These are phyloP conservation scores for Dryadomyces quercivorus DNA, from an alignment of 2,329 filamentous ascomycete species.

Conservation along the genomic window DNA sequence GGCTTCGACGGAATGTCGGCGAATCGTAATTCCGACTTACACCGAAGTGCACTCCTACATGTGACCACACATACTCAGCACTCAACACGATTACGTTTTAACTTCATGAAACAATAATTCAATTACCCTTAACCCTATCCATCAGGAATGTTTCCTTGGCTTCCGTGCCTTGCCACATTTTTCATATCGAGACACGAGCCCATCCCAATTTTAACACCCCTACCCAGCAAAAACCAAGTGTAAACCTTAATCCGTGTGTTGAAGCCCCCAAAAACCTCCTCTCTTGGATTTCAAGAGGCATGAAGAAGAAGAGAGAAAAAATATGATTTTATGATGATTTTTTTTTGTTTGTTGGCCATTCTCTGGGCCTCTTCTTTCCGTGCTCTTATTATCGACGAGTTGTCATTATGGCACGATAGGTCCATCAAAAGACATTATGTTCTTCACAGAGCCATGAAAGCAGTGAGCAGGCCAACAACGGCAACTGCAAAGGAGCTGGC, in stretches of 20 bases:
- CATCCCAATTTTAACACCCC: background rate
- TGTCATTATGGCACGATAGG: background rate
- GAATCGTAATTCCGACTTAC: background rate
- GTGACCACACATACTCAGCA: background rate
- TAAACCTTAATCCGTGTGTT: background rate
- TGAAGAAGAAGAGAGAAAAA: background rate
- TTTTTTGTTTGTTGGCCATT: background rate
- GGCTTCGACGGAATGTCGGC: background rate
- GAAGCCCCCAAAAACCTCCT: background rate
- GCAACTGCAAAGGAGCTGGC: conserved; percentile 21
- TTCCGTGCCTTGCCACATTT: background rate
- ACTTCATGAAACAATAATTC: background rate
- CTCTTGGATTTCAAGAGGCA: background rate
- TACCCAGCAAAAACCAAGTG: background rate
- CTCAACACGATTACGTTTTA: background rate
- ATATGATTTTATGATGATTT: background rate
- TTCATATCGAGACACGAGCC: background rate
- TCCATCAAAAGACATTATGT: background rate
- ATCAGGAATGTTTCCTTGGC: background rate
- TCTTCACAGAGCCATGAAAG: conserved; percentile 23
- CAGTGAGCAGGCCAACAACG: conserved; percentile 19
- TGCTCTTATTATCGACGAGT: background rate
- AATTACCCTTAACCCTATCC: background rate
- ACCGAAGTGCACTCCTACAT: background rate
- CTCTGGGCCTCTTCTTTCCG: background rate